Conservation (phyloP, 2,329 filamentous ascomycete genomes). For the Hymenotorrendiella dingleyae region DNA sequence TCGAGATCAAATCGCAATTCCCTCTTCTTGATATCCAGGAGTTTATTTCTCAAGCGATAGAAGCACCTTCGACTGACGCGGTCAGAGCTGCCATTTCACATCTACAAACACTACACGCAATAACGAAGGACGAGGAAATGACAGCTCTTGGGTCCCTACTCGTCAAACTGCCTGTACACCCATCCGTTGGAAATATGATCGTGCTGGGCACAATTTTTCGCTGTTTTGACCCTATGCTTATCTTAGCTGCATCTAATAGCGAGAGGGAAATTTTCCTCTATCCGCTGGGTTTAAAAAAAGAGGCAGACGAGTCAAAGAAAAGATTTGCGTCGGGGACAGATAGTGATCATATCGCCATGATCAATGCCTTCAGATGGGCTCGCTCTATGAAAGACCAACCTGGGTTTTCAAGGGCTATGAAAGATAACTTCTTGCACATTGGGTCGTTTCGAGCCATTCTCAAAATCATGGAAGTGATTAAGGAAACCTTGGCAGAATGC, state of each 20-base stretch:
- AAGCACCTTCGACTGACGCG: conserved; percentile 73
- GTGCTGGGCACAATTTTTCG: conserved; percentile 90
- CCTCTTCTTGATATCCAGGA: conserved; percentile 66
- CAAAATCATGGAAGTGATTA: background rate
- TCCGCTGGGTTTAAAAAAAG: conserved; percentile 63
- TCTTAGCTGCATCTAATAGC: conserved; percentile 78
- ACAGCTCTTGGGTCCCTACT: conserved; percentile 86
- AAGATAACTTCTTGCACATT: conserved; percentile 26
- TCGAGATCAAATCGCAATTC: conserved; percentile 93
- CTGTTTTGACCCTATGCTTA: conserved; percentile 80
- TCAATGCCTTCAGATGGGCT: conserved; percentile 38
- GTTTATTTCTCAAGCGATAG: conserved; percentile 80
- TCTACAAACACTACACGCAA: conserved; percentile 77
- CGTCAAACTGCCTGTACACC: conserved; percentile 82
- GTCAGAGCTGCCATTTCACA: conserved; percentile 77
- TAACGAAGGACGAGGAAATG: conserved; percentile 69
- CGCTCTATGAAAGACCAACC: conserved; percentile 24
- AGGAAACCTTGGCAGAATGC: background rate
- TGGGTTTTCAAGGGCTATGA: conserved; percentile 1
- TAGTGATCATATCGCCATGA: conserved; percentile 37
- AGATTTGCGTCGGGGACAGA: conserved; percentile 52
- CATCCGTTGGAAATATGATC: conserved; percentile 86
- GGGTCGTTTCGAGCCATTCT: background rate
- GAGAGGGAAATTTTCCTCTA: conserved; percentile 72
- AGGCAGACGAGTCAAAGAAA: conserved; percentile 64